Percentiles rank a stretch among this genome's conserved stretches.
Evolutionary conservation across 495 filamentous ascomycete species (phyloP).

Genomic region (Neurospora sp.): DNA sequence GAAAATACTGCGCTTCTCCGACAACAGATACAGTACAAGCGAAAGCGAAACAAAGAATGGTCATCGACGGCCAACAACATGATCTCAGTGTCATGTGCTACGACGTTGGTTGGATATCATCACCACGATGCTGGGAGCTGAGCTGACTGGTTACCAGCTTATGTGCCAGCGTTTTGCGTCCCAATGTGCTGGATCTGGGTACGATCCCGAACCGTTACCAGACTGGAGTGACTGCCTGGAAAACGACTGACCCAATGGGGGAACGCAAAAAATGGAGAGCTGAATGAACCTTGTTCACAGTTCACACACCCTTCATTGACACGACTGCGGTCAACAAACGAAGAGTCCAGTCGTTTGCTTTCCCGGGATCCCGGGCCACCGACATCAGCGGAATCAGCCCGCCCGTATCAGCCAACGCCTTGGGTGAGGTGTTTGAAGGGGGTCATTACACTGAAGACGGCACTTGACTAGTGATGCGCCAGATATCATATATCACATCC

Average conservation of each 20-base stretch:
- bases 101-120: not conserved
- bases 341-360: not conserved
- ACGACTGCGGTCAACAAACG: not conserved
- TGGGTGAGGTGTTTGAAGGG: not conserved
- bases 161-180: not conserved
- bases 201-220: not conserved
- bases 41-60: not conserved
- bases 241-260: not conserved
- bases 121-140: not conserved
- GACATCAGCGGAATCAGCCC: not conserved
- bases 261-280: not conserved
- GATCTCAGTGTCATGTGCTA: not conserved
- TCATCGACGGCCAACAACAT: not conserved
- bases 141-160: not conserved
- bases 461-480: not conserved
- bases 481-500: not conserved
- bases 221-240: not conserved
- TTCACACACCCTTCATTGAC: not conserved
- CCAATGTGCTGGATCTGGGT: not conserved
- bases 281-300: not conserved
- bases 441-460: not conserved
- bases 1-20: not conserved
- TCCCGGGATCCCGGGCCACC: not conserved
- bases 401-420: not conserved
- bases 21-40: not conserved